phyloP scores from a whole-genome alignment of 129 eudicot genomes.

The Escallonia rubra region DNA sequence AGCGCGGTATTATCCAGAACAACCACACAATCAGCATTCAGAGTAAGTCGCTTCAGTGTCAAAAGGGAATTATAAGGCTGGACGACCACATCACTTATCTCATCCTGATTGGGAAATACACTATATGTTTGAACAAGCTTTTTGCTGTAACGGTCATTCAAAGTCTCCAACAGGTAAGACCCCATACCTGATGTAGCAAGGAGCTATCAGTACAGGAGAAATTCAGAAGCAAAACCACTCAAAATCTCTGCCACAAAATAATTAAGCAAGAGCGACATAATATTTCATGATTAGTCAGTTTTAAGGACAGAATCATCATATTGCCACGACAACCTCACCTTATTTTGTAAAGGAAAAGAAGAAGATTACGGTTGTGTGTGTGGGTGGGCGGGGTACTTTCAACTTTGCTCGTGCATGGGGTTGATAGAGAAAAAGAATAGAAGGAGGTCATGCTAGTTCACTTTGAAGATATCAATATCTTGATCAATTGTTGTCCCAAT shows the following conservation, averaged over 20 bases:
- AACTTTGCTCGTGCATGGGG: too few relatives aligned
- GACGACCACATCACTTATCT: conserved; percentile 95
- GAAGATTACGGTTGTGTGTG: too few relatives aligned
- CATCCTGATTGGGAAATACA: conserved; percentile 90
- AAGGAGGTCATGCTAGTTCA: background rate
- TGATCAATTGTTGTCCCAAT: background rate
- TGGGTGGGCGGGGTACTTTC: too few relatives aligned
- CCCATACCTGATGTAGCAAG: conserved; percentile 70
- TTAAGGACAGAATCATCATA: too few relatives aligned
- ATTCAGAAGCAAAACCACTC: too few relatives aligned
- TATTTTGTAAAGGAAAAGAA: too few relatives aligned
- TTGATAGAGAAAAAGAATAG: background rate
- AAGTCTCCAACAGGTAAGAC: conserved; percentile 78
- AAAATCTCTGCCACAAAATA: too few relatives aligned
- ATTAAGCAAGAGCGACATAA: too few relatives aligned
- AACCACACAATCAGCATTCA: conserved; percentile 98
- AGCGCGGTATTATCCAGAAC: conserved; percentile 98
- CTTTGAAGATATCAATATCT: background rate
- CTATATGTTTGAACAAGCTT: conserved; percentile 96
- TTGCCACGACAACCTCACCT: too few relatives aligned
- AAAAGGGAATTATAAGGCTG: conserved; percentile 96
- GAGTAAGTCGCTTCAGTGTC: conserved; percentile 87
- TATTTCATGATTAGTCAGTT: too few relatives aligned
- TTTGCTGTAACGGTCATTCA: conserved; percentile 96
- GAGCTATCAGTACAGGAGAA: too few relatives aligned